Conservation (phyloP, 2,329 filamentous ascomycete genomes). For the Orbilia ellipsospora region DNA sequence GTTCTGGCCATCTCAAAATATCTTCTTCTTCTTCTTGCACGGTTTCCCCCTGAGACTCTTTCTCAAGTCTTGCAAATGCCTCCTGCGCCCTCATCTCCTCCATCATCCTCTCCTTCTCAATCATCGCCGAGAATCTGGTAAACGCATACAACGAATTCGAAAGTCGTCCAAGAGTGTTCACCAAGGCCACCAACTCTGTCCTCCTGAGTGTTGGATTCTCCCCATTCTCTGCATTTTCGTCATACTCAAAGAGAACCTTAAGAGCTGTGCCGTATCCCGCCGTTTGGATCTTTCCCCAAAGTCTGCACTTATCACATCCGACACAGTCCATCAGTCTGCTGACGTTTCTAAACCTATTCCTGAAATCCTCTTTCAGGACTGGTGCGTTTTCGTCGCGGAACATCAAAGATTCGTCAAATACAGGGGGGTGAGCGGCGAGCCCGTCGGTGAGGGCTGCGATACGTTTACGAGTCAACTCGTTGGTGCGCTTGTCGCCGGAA, state of each 20-base stretch:
- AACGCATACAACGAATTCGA: conserved; percentile 82
- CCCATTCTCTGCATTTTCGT: conserved; percentile 67
- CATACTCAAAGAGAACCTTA: conserved; percentile 95
- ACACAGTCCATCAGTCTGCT: conserved; percentile 98
- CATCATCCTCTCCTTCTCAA: conserved; percentile 64
- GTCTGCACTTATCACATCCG: conserved; percentile 95
- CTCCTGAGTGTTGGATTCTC: conserved; percentile 79
- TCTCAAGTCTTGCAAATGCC: conserved; percentile 58
- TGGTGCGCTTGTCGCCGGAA: conserved; percentile 82
- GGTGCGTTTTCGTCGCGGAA: conserved; percentile 76
- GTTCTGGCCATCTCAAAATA: conserved; percentile 29
- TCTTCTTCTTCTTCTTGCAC: conserved; percentile 34
- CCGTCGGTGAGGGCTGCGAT: conserved; percentile 81
- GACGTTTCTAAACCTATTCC: conserved; percentile 95
- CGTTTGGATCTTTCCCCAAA: conserved; percentile 98
- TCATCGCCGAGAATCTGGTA: conserved; percentile 72
- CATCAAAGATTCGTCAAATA: conserved; percentile 96
- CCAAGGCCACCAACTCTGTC: conserved; percentile 90
- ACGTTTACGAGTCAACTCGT: conserved; percentile 81
- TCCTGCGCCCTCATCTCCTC: conserved; percentile 60
- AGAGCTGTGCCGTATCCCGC: conserved; percentile 93
- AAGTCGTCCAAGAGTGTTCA: conserved; percentile 92
- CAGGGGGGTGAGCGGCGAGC: conserved; percentile 68
- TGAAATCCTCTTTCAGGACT: conserved; percentile 94
- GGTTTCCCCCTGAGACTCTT: conserved; percentile 26